Base-by-base conservation (phyloP, 768 basidiomycete genomes). In the Leccinum olivaceopallidum region DNA sequence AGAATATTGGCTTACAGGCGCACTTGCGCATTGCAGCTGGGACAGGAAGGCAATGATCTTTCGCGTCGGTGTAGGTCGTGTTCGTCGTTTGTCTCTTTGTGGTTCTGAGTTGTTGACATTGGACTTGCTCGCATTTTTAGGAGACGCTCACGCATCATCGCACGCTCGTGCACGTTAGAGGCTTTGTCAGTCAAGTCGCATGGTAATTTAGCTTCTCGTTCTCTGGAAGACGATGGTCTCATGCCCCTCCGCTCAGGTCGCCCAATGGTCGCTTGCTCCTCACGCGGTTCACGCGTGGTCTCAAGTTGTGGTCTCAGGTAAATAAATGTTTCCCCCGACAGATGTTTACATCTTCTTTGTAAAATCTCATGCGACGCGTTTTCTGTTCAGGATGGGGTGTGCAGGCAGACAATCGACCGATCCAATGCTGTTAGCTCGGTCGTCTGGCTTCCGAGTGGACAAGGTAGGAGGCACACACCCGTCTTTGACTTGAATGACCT, bases 271-370 rank as follows among this genome's bases (percentile, higher is more conserved):
- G 69, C 20, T 61, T 73, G 10, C 71, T 84, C 39, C 70, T 84
- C 42, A 81, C 83, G 4, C 81, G 82, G 62, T 75, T 81, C 47
- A 76, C 71, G 24, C 80, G 79, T 8, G 78, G 76, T 24, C 70
- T 83, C 58, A 84, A 85, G 62, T 59, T 84, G 22, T 84, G 83
- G 83, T 78, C 75, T n/a, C 78, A 80, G 70, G 82, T 81, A 59
- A 58, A 10, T 57, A 7, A 2, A 4, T 18, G 2, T 16, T 10
- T 5, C 0, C 5, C 8, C 9, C 4, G 6, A 6, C n/a, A 9
- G 13, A 58, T 10, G 6, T 37, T 34, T 26, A 10, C 18, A 26
- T 51, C 5, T 18, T 18, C 10, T 26, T 26, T 42, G 6, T 4
- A 6, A 26, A 50, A 22, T 34, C n/a, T 26, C n/a, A 30, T 20